Conservation (phyloP, 2,329 filamentous ascomycete species). For the Monosporascus ibericus region DNA sequence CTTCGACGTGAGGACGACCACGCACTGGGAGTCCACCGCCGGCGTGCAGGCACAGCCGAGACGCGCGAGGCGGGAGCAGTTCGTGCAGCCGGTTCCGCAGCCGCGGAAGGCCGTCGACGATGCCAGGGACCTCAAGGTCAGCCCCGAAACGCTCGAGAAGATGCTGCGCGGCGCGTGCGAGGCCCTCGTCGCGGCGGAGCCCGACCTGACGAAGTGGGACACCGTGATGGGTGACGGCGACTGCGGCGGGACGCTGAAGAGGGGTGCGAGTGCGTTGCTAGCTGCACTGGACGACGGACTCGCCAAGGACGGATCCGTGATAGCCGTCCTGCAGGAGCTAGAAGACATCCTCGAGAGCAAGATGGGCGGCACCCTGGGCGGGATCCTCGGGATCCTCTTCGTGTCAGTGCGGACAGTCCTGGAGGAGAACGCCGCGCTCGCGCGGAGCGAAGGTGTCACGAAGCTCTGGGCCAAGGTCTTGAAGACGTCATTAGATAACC, state of each 20-base stretch:
- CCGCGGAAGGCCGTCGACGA: conserved; percentile 30
- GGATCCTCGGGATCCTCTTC: conserved; percentile 37
- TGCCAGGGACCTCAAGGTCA: conserved; percentile 40
- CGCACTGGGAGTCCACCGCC: conserved; percentile 46
- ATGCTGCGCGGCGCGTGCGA: conserved; percentile 50
- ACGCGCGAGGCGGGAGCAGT: conserved; percentile 34
- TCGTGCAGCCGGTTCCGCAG: conserved; percentile 32
- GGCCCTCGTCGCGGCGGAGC: conserved; percentile 51
- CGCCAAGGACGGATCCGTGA: conserved; percentile 38
- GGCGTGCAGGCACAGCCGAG: conserved; percentile 34
- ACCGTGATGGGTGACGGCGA: conserved; percentile 60
- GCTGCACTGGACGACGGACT: conserved; percentile 38
- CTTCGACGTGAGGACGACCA: conserved; percentile 58
- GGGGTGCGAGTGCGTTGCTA: conserved; percentile 41
- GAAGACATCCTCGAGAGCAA: conserved; percentile 50
- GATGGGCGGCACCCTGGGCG: conserved; percentile 39
- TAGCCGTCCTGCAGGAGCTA: conserved; percentile 40
- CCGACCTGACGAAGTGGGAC: conserved; percentile 57
- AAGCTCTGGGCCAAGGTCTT: conserved; percentile 40
- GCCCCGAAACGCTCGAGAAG: conserved; percentile 44
- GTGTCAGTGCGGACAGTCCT: conserved; percentile 34
- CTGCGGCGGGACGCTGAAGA: conserved; percentile 57
- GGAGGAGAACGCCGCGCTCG: conserved; percentile 28
- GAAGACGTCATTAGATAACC: conserved; percentile 35
- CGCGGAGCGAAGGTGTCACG: conserved; percentile 23